Conservation (phyloP, 768 basidiomycete genomes). For the Suillus clintonianus region DNA sequence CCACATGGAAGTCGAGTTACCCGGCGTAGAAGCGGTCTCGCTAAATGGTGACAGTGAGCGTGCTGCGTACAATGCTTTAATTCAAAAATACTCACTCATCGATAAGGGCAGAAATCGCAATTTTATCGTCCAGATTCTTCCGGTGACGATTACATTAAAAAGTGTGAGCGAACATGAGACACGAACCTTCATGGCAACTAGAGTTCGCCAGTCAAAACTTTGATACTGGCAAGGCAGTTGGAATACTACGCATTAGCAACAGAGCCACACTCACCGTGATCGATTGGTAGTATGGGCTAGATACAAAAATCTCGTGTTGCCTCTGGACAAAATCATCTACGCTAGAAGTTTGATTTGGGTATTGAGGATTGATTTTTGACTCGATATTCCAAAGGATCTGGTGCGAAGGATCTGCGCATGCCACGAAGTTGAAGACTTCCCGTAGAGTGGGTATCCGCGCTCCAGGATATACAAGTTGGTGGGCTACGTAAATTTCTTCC, state of each 20-base stretch:
- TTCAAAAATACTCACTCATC: constrained; percentile 48
- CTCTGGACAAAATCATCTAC: constrained; percentile 63
- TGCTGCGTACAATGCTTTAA: constrained; percentile 1
- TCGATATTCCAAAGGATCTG: constrained; percentile 76
- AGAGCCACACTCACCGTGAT: constrained; percentile 54
- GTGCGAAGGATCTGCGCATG: constrained; percentile 68
- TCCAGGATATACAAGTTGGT: constrained; percentile 66
- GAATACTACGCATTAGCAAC: background rate
- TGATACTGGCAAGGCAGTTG: constrained; percentile 53
- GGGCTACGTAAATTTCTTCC: constrained; percentile 38
- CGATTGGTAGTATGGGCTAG: constrained; percentile 57
- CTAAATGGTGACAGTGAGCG: constrained; percentile 22
- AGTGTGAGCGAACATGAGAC: background rate
- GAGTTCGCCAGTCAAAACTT: constrained; percentile 81
- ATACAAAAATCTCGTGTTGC: constrained; percentile 59
- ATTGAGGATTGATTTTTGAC: constrained; percentile 67
- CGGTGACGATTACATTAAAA: constrained; percentile 3
- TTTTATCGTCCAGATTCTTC: constrained; percentile 51
- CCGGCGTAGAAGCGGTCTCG: constrained; percentile 39
- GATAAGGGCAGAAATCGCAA: constrained; percentile 66
- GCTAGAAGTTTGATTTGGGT: constrained; percentile 50
- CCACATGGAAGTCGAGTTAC: constrained; percentile 60
- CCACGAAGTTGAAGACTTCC: constrained; percentile 76
- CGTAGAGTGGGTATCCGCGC: constrained; percentile 71
- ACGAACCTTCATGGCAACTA: constrained; percentile 68